phyloP scores from a whole-genome alignment of 1,139 yeast genomes.

The Candida tunisiensis region DNA sequence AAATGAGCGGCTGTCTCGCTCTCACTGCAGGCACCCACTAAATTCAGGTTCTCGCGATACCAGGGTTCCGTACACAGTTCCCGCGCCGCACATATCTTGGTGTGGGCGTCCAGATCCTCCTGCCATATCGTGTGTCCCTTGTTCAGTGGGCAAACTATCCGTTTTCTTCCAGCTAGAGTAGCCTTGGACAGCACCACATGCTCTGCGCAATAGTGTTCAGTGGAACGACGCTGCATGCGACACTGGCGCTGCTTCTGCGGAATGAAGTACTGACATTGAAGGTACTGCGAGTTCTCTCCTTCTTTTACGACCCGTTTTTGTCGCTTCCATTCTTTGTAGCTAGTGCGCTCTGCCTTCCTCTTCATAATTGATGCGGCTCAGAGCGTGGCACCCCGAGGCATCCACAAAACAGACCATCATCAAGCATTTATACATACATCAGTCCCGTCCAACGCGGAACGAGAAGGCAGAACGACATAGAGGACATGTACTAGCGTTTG shows the following conservation, averaged over 20 bases:
- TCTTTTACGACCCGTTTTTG: background rate
- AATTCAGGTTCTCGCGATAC: slow-evolving; percentile 27
- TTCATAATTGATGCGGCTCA: too few relatives aligned
- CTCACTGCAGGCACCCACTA: slow-evolving; percentile 3
- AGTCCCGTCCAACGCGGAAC: background rate
- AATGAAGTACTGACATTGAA: slow-evolving; percentile 31
- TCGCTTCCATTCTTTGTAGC: too few relatives aligned
- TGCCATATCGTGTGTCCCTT: slow-evolving; percentile 60
- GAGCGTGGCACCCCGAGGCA: too few relatives aligned
- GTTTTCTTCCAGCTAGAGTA: slow-evolving; percentile 17
- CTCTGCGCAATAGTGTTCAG: slow-evolving; percentile 42
- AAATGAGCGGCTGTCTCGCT: too few relatives aligned
- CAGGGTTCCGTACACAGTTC: slow-evolving; percentile 23
- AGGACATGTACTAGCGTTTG: background rate
- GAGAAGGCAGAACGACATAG: background rate
- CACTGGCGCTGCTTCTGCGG: slow-evolving; percentile 36
- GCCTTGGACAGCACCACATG: slow-evolving; percentile 21
- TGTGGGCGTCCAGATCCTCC: slow-evolving; percentile 36
- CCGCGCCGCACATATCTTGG: slow-evolving; percentile 42
- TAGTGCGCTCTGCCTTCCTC: too few relatives aligned
- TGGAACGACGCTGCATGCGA: slow-evolving; percentile 40
- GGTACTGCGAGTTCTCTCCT: slow-evolving; percentile 1
- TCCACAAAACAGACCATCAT: too few relatives aligned
- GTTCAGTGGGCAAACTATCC: slow-evolving; percentile 70
- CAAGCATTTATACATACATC: too few relatives aligned